Percentiles rank a stretch among this genome's conserved stretches.
Conservation (phyloP, 345 rosid genomes). For the Psidium friedrichsthalianum region DNA sequence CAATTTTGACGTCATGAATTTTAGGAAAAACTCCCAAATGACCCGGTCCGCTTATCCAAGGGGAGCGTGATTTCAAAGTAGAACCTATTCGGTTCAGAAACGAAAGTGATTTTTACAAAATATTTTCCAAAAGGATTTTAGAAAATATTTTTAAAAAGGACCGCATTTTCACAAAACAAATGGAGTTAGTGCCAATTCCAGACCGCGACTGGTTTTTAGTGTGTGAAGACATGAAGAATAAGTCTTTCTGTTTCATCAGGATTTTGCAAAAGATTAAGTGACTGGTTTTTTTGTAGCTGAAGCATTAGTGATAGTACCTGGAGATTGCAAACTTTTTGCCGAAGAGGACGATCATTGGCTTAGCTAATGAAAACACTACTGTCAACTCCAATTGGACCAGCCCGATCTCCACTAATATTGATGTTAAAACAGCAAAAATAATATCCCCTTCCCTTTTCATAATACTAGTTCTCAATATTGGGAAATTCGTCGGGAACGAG, state of each 20-base stretch:
- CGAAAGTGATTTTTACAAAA: too few relatives aligned
- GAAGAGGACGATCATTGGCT: slow-evolving; percentile 1
- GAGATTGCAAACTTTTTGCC: background rate
- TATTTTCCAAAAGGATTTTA: too few relatives aligned
- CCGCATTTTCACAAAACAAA: too few relatives aligned
- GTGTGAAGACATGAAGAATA: background rate
- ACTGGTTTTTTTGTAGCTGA: background rate
- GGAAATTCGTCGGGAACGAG: too few relatives aligned
- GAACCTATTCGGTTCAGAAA: too few relatives aligned
- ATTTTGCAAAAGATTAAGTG: background rate
- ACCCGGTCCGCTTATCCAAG: background rate
- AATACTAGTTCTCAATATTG: too few relatives aligned
- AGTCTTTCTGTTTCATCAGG: background rate
- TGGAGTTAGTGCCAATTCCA: too few relatives aligned
- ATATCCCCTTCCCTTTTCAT: background rate
- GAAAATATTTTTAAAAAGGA: too few relatives aligned
- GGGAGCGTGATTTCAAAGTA: too few relatives aligned
- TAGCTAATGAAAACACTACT: background rate
- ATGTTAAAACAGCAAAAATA: background rate
- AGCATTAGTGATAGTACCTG: background rate
- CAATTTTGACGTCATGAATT: background rate
- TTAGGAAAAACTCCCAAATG: background rate
- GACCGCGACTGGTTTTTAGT: too few relatives aligned
- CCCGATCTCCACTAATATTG: slow-evolving; percentile 5
- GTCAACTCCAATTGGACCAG: slow-evolving; percentile 10